phyloP scores from a whole-genome alignment of 805 yeast species.

The Aciculoconidium aculeatum region DNA sequence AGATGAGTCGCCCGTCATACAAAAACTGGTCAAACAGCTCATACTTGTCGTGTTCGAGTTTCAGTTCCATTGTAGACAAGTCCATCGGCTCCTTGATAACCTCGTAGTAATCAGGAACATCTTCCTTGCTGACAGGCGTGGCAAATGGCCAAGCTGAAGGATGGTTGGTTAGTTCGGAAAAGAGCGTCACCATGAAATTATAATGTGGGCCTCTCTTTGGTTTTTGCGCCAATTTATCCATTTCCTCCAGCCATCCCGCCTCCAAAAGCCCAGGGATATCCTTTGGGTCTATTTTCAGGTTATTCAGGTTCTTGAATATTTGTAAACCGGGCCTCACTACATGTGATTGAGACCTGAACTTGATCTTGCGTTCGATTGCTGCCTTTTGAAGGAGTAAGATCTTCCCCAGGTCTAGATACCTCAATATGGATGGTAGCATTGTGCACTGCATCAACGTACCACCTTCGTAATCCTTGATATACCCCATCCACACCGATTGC shows the following conservation, averaged over 20 bases:
- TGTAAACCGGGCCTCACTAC: conserved; percentile 77
- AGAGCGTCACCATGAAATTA: conserved; percentile 83
- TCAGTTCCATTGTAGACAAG: conserved; percentile 88
- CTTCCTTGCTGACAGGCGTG: conserved; percentile 86
- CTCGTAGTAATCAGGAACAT: conserved; percentile 93
- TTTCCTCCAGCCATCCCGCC: conserved; percentile 97
- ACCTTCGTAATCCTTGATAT: conserved; percentile 97
- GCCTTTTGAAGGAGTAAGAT: conserved; percentile 85
- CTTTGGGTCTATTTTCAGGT: conserved; percentile 58
- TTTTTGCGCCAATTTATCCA: conserved; percentile 93
- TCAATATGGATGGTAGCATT: conserved; percentile 74
- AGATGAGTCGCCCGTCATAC: conserved; percentile 80
- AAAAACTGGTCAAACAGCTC: conserved; percentile 86
- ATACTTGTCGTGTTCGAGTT: conserved; percentile 87
- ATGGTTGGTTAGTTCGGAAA: conserved; percentile 86
- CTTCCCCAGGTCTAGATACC: conserved; percentile 86
- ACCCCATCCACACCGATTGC: conserved; percentile 92
- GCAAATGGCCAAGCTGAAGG: conserved; percentile 98
- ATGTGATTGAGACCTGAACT: conserved; percentile 72
- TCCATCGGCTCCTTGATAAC: conserved; percentile 99
- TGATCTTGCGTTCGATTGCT: conserved; percentile 79
- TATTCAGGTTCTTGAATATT: conserved; percentile 45
- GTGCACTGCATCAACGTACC: conserved; percentile 97
- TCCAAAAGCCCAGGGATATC: conserved; percentile 86
- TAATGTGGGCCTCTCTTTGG: conserved; percentile 94